phyloP scores from a whole-genome alignment of 306 rosid species.

The Quercus gilva region DNA sequence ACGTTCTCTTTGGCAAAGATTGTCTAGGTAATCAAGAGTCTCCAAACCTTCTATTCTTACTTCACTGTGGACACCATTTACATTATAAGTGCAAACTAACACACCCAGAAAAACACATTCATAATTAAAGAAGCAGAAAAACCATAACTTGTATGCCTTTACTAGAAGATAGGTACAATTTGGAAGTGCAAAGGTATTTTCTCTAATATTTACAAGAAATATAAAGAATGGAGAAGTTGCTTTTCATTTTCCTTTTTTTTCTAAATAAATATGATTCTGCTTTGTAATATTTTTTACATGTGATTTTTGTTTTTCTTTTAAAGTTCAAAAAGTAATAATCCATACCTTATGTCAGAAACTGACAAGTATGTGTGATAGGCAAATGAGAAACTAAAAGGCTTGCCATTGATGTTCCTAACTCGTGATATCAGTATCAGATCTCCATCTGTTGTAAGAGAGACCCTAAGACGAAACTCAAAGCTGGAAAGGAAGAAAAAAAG shows the following conservation, averaged over 20 bases:
- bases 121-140: constrained; percentile 1
- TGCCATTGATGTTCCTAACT: constrained; percentile 72
- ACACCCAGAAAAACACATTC: background rate
- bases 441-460: constrained; percentile 59
- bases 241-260: background rate
- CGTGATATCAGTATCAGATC: constrained; percentile 69
- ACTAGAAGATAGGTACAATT: background rate
- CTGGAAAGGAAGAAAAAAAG: constrained; percentile 38
- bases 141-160: background rate
- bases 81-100: constrained; percentile 12
- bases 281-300: background rate
- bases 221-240: background rate
- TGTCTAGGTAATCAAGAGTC: constrained; percentile 85
- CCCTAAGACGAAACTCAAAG: constrained; percentile 86
- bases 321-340: constrained; percentile 19
- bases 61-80: constrained; percentile 47
- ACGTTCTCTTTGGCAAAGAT: constrained; percentile 73
- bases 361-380: constrained; percentile 77
- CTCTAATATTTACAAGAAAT: background rate
- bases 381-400: constrained; percentile 84
- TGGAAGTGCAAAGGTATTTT: background rate
- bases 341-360: constrained; percentile 92
- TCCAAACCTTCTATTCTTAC: constrained; percentile 93
- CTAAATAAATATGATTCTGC: background rate
- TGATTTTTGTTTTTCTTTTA: background rate